Evolutionary conservation across 2,329 filamentous ascomycete species (phyloP), one percentile per base, ranked within the genome.

Genomic region (Apiospora saccharicola): DNA sequence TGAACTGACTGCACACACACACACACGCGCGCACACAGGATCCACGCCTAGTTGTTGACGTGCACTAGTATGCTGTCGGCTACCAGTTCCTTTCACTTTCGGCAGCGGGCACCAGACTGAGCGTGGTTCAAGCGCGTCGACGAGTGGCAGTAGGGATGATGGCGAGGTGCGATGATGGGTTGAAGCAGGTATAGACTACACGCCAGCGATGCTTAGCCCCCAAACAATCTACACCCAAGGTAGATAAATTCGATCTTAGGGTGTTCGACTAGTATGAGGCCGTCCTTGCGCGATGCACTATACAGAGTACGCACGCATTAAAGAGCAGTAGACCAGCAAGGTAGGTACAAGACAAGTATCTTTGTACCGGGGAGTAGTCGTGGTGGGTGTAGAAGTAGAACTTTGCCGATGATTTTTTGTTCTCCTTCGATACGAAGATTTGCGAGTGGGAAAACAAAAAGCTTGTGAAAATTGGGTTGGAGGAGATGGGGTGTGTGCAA

Each of bases 1-100:
- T 53, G 68, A 51, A 51, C 47, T 47, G 67, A 47, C 44, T 47
- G 44, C 44, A 47, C 44, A 68, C 67, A 68, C 64, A 67, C 64
- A 8, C 67, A 7, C 30, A 41, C 41, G 67, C 41, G 43, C 49
- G 57, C 68, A n/a, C 26, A 51, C 37, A 41, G 37, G 68, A 70
- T 70, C 68, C 68, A 70, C 68, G 68, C 24, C 68, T 70, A 70
- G 68, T 70, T 46, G 67, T 46, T 70, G 68, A 70, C 68, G 68
- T 70, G 68, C 68, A 53, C 68, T 70, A 70, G 68, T 51, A 70
- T 41, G 49, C 24, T 70, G 68, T 41, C 47, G 68, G 47, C 68
- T 70, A 64, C 57, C 57, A 64, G 57, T 64, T 41, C 57, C 57
- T 64, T 64, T 64, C 57, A 64, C 57, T 64, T 64, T 41, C 57